Evolutionary conservation across 768 basidiomycete genomes (phyloP).

Genomic region (Suillus sp.): DNA sequence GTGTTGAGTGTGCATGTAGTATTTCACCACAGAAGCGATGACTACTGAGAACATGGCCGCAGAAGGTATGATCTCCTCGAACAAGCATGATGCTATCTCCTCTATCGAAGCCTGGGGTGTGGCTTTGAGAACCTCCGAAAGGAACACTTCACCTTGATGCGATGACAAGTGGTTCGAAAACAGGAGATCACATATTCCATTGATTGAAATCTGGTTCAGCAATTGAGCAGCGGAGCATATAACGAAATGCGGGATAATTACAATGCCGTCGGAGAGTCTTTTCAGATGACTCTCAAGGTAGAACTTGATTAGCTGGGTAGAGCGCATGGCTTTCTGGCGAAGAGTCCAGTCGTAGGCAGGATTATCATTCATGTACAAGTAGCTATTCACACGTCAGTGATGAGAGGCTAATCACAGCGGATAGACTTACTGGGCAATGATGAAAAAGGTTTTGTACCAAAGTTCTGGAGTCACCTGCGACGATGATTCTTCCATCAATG

Average conservation of each 20-base stretch:
- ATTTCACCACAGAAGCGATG: slow-evolving; percentile 58
- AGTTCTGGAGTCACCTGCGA: slow-evolving; percentile 29
- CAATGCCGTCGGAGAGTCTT: slow-evolving; percentile 22
- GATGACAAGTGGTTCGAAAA: slow-evolving; percentile 22
- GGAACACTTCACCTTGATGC: slow-evolving; percentile 27
- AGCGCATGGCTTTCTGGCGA: slow-evolving; percentile 28
- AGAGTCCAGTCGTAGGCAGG: slow-evolving; percentile 36
- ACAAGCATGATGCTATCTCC: slow-evolving; percentile 49
- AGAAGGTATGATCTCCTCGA: slow-evolving; percentile 58
- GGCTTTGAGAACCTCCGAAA: slow-evolving; percentile 20
- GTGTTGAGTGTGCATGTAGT: slow-evolving; percentile 48
- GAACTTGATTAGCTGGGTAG: slow-evolving; percentile 28
- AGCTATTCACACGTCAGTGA: slow-evolving; percentile 29
- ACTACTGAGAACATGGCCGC: slow-evolving; percentile 57
- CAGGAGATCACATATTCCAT: slow-evolving; percentile 24
- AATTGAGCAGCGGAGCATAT: neutral
- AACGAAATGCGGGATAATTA: slow-evolving; percentile 11
- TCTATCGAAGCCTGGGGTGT: slow-evolving; percentile 19
- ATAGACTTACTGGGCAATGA: slow-evolving; percentile 37
- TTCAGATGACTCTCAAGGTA: slow-evolving; percentile 28
- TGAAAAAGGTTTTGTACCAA: slow-evolving; percentile 54
- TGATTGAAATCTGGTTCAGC: slow-evolving; percentile 21
- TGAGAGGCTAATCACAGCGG: neutral
- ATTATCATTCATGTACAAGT: slow-evolving; percentile 38
- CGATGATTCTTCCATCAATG: slow-evolving; percentile 42